A percentile compares a stretch with the other conserved stretches of the same genome.
Conservation (phyloP, 2,329 filamentous ascomycete species). For the Cercospora berteroae region DNA sequence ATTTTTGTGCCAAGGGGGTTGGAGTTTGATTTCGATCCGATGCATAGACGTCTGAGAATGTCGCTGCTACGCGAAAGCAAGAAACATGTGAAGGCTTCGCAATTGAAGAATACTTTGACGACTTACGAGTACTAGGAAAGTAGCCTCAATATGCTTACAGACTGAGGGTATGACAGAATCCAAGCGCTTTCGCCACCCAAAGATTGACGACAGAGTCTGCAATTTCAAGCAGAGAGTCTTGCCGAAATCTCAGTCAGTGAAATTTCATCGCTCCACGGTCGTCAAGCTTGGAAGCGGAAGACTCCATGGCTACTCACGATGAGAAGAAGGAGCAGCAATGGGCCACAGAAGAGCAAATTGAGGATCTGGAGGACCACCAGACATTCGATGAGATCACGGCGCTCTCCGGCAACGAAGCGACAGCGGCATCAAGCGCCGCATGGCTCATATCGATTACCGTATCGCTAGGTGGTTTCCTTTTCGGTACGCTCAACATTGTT, state of each 20-base stretch:
- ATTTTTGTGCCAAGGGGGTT: too few relatives aligned
- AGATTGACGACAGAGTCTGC: too few relatives aligned
- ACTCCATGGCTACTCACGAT: conserved; percentile 17
- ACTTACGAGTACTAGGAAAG: too few relatives aligned
- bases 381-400: conserved; percentile 25
- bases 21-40: not conserved
- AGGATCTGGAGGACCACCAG: conserved; percentile 14
- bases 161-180: too few relatives aligned
- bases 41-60: not conserved
- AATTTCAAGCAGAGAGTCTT: too few relatives aligned
- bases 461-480: conserved; percentile 37
- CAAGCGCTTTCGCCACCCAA: too few relatives aligned
- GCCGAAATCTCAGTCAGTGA: too few relatives aligned
- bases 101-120: too few relatives aligned
- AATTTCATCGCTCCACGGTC: not conserved
- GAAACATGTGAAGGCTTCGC: too few relatives aligned
- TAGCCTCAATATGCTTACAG: too few relatives aligned
- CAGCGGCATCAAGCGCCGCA: conserved; percentile 41
- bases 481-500: conserved; percentile 17
- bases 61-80: too few relatives aligned
- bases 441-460: conserved; percentile 43
- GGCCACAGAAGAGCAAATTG: conserved; percentile 22
- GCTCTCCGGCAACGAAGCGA: conserved; percentile 41
- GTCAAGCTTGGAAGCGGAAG: not conserved
- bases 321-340: conserved; percentile 20